phyloP scores from a whole-genome alignment of 108 stramenopile genomes.

The Epithemia pelagica region DNA sequence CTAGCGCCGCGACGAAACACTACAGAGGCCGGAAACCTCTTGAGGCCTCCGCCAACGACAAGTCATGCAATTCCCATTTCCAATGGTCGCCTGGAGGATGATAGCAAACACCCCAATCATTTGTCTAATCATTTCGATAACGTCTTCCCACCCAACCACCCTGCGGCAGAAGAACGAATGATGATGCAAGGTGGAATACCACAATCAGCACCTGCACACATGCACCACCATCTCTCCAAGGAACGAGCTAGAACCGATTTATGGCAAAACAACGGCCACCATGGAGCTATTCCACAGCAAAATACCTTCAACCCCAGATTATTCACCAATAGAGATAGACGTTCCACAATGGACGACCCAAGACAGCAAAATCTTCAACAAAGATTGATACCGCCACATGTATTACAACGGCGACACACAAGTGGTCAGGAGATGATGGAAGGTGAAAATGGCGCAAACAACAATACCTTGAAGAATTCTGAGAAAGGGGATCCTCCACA shows the following conservation, averaged over 20 bases:
- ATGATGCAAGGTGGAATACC: slow-evolving; percentile 2
- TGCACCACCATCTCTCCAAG: neutral
- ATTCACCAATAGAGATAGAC: neutral
- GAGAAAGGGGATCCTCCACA: neutral
- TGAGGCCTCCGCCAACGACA: neutral
- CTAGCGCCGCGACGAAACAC: slow-evolving; percentile 18
- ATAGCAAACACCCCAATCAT: no score
- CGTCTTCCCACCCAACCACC: slow-evolving; percentile 4
- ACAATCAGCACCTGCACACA: slow-evolving; percentile 13
- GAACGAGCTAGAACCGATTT: neutral
- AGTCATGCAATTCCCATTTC: no score
- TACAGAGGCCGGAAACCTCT: slow-evolving; percentile 7
- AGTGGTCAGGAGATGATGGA: neutral
- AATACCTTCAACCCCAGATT: slow-evolving; percentile 2
- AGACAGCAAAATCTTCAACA: neutral
- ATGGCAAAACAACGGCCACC: neutral
- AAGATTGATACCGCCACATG: slow-evolving; percentile 1
- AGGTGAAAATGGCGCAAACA: neutral
- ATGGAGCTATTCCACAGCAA: neutral
- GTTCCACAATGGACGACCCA: slow-evolving; percentile 1
- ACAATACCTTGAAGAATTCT: neutral
- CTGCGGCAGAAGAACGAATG: neutral
- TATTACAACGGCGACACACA: slow-evolving; percentile 12
- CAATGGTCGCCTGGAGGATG: no score
- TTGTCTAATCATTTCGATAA: no score